Conservation (phyloP, 768 basidiomycete genomes). For the Hygrocybe coccinea region DNA sequence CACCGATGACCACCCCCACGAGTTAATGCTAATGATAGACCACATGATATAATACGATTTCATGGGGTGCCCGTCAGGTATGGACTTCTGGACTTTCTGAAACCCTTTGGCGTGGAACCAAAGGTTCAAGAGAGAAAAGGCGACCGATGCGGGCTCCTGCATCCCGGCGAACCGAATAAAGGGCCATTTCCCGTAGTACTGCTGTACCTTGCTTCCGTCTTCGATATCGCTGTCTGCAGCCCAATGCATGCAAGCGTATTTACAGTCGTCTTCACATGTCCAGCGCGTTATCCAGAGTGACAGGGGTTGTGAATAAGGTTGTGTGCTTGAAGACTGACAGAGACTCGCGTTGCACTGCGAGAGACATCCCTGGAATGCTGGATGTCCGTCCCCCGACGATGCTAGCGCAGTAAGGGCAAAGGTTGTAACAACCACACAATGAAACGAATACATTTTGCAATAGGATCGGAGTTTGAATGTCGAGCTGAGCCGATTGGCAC, state of each 20-base stretch:
- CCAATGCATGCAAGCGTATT: slow-evolving; percentile 82
- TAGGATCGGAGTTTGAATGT: neutral
- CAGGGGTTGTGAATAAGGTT: slow-evolving; percentile 39
- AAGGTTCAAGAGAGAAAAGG: slow-evolving; percentile 85
- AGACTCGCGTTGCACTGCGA: slow-evolving; percentile 36
- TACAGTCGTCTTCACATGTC: slow-evolving; percentile 85
- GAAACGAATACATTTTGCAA: neutral
- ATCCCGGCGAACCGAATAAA: slow-evolving; percentile 85
- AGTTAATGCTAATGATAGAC: slow-evolving; percentile 72
- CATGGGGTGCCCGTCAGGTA: slow-evolving; percentile 64
- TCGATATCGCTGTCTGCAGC: slow-evolving; percentile 56
- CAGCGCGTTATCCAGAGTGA: slow-evolving; percentile 69
- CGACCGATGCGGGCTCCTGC: slow-evolving; percentile 91
- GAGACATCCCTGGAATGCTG: slow-evolving; percentile 51
- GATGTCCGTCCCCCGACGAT: slow-evolving; percentile 60
- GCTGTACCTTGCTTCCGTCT: slow-evolving; percentile 47
- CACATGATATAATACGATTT: slow-evolving; percentile 60
- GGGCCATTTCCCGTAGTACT: slow-evolving; percentile 97
- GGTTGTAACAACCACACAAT: neutral
- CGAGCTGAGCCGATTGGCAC: too few species aligned
- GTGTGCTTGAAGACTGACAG: slow-evolving; percentile 34
- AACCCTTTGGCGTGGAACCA: slow-evolving; percentile 66
- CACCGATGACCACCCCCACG: slow-evolving; percentile 88
- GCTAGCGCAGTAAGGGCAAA: slow-evolving; percentile 26
- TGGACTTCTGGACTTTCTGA: slow-evolving; percentile 37